Percentiles rank a stretch among this genome's conserved stretches.
Evolutionary conservation across 78 protist species (phyloP).

Genomic region (Planoprotostelium fungivorum): DNA sequence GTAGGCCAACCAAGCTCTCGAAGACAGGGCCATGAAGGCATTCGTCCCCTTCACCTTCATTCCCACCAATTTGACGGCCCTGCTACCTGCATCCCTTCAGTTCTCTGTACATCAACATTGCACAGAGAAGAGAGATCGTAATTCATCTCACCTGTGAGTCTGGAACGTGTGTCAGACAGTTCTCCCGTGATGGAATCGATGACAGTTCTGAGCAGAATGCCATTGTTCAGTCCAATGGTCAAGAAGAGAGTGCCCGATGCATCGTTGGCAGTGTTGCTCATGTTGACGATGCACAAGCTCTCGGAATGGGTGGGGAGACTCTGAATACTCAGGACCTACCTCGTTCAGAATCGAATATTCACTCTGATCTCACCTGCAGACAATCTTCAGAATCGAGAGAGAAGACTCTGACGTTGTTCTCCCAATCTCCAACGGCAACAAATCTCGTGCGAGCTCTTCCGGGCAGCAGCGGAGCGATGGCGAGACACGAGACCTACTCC

Average conservation of each 20-base stretch:
- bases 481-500: constrained; percentile 67
- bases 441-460: constrained; percentile 73
- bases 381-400: constrained; percentile 82
- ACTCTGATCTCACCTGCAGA: constrained; percentile 71
- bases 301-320: constrained; percentile 39
- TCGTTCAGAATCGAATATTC: constrained; percentile 46
- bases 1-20: constrained; percentile 86
- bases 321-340: constrained; percentile 12
- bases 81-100: too few relatives aligned
- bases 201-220: constrained; percentile 81
- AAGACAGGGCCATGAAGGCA: constrained; percentile 89
- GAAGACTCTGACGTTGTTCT: constrained; percentile 75
- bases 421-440: constrained; percentile 64
- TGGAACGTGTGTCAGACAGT: constrained; percentile 78
- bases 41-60: constrained; percentile 21
- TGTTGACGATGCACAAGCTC: constrained; percentile 33
- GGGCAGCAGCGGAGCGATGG: constrained; percentile 74
- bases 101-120: constrained; percentile 28
- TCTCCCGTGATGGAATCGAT: constrained; percentile 82
- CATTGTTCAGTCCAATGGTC: constrained; percentile 88
- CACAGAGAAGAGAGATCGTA: background rate
- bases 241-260: constrained; percentile 37
- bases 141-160: constrained; percentile 4
- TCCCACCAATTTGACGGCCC: constrained; percentile 68
- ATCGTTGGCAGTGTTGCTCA: constrained; percentile 23